phyloP scores from a whole-genome alignment of 495 filamentous ascomycete genomes.

The Neurospora sp. region DNA sequence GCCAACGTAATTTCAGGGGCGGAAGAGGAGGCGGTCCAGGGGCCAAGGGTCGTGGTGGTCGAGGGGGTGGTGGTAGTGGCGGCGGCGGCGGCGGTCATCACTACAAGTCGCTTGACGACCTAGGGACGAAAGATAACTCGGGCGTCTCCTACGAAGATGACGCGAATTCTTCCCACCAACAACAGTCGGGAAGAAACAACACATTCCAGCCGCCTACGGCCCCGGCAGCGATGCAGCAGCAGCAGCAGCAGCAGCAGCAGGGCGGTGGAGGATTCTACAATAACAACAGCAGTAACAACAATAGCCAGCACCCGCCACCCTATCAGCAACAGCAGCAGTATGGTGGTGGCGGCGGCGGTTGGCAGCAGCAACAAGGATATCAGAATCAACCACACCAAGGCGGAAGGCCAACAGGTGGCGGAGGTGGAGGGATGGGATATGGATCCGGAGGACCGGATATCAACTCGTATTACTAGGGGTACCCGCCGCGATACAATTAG shows the following conservation, averaged over 20 bases:
- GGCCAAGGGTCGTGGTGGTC: conserved; percentile 10
- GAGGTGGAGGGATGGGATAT: conserved; percentile 5
- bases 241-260: background rate
- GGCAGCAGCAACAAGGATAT: conserved; percentile 13
- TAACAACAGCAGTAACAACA: conserved; percentile 9
- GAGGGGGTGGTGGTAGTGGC: conserved; percentile 24
- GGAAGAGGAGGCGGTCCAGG: conserved; percentile 13
- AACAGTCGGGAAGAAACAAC: background rate
- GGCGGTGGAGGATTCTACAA: conserved; percentile 2
- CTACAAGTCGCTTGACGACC: conserved; percentile 31
- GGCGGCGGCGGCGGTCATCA: conserved; percentile 18
- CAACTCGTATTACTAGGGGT: conserved; percentile 16
- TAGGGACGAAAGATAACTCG: conserved; percentile 29
- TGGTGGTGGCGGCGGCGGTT: conserved; percentile 1
- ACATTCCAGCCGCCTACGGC: conserved; percentile 10
- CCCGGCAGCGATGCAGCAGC: conserved; percentile 7
- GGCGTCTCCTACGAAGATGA: conserved; percentile 34
- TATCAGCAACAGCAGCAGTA: conserved; percentile 11
- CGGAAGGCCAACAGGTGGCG: conserved; percentile 3
- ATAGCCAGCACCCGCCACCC: conserved; percentile 13
- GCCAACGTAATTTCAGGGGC: conserved; percentile 23
- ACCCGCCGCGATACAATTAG: background rate
- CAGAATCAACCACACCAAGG: conserved; percentile 8
- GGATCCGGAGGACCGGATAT: conserved; percentile 7
- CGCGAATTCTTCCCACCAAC: background rate